Percentiles rank a stretch among this genome's conserved stretches.
These are phyloP conservation scores for Opeltia flavorubescens DNA, from an alignment of 495 filamentous ascomycete genomes.

Conservation along the genomic window DNA sequence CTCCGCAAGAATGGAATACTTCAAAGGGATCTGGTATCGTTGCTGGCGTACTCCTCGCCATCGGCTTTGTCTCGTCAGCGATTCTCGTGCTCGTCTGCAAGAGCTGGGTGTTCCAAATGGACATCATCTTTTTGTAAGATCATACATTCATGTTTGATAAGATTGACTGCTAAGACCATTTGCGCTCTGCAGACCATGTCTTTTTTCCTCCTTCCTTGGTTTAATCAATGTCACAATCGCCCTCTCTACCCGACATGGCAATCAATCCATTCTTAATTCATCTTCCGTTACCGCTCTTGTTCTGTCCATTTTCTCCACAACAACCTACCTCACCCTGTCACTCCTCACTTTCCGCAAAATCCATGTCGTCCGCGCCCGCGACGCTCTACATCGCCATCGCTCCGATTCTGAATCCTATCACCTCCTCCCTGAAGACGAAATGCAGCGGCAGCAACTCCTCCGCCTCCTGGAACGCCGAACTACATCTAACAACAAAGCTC, in stretches of 20 bases:
- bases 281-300: slow-evolving; percentile 5
- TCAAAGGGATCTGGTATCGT: slow-evolving; percentile 2
- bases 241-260: slow-evolving; percentile 3
- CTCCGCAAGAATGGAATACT: slow-evolving; percentile 2
- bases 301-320: slow-evolving; percentile 7
- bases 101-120: slow-evolving; percentile 15
- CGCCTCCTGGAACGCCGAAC: slow-evolving; percentile 13
- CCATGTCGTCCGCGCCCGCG: slow-evolving; percentile 11
- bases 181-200: slow-evolving; percentile 8
- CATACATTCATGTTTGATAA: neutral
- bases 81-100: slow-evolving; percentile 7
- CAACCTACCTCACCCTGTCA: slow-evolving; percentile 7
- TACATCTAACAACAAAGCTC: slow-evolving; percentile 4
- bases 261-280: slow-evolving; percentile 1
- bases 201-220: slow-evolving; percentile 12
- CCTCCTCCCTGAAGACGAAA: slow-evolving; percentile 15
- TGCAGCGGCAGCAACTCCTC: slow-evolving; percentile 14
- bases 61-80: slow-evolving; percentile 10
- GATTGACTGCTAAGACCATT: neutral
- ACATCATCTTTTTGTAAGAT: slow-evolving; percentile 10
- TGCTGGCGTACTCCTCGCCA: slow-evolving; percentile 8
- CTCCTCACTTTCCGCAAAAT: slow-evolving; percentile 16
- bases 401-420: slow-evolving; percentile 5
- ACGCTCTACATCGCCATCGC: slow-evolving; percentile 12
- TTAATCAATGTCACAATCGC: slow-evolving; percentile 10